These are phyloP conservation scores for Helichrysum umbraculigerum DNA, from an alignment of 129 eudicot species.

Conservation along the genomic window DNA sequence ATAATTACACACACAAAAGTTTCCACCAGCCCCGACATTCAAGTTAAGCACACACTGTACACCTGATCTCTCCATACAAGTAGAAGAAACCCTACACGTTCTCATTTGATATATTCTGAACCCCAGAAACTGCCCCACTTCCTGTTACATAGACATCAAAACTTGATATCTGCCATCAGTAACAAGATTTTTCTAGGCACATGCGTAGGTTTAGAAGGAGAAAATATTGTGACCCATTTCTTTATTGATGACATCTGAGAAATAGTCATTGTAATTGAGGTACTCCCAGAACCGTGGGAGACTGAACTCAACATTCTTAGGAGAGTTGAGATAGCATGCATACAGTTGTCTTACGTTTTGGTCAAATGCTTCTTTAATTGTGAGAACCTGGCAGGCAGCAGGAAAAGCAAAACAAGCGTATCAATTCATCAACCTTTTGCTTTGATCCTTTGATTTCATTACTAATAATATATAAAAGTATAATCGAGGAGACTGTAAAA, in stretches of 20 bases:
- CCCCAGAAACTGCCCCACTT: neutral
- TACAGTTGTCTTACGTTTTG: constrained; percentile 61
- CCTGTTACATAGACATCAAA: too few species aligned
- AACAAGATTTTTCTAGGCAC: neutral
- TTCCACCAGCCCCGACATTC: neutral
- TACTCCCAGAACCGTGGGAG: constrained; percentile 84
- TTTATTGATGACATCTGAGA: constrained; percentile 47
- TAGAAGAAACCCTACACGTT: neutral
- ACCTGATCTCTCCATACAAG: neutral
- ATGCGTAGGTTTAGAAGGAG: constrained; percentile 26
- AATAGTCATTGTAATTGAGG: constrained; percentile 77
- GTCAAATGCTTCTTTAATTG: constrained; percentile 51
- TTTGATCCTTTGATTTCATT: too few species aligned
- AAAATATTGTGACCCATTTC: constrained; percentile 46
- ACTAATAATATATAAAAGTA: neutral
- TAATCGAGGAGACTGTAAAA: neutral
- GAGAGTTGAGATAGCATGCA: constrained; percentile 65
- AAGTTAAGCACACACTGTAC: neutral
- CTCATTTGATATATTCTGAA: neutral
- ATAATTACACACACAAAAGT: neutral
- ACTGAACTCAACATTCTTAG: constrained; percentile 81
- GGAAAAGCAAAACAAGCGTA: neutral
- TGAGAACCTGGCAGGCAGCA: constrained; percentile 55
- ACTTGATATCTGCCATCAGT: neutral
- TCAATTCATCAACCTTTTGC: neutral